These are phyloP conservation scores for Trametes villosa DNA, from an alignment of 768 basidiomycete species.

Conservation along the genomic window DNA sequence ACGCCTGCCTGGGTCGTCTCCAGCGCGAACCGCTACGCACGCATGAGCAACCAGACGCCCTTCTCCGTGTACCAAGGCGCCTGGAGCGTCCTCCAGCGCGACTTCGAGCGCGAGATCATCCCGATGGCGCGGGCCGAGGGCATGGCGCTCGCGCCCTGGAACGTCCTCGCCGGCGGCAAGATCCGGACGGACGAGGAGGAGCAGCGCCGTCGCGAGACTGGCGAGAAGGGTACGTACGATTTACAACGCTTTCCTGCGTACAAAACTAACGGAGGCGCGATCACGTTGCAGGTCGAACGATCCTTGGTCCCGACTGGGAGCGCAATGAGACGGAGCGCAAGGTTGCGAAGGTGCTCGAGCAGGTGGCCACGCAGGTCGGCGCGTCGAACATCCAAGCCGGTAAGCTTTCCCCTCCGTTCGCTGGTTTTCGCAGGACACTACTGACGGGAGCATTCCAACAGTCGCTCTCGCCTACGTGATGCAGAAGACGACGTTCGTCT, in stretches of 20 bases:
- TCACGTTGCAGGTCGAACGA: slow-evolving; percentile 38
- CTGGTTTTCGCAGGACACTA: background rate
- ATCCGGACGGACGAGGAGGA: slow-evolving; percentile 46
- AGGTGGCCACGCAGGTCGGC: slow-evolving; percentile 55
- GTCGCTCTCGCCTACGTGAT: slow-evolving; percentile 60
- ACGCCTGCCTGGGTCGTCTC: slow-evolving; percentile 44
- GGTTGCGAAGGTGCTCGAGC: slow-evolving; percentile 49
- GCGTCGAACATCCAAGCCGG: slow-evolving; percentile 51
- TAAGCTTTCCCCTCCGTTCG: slow-evolving; percentile 24
- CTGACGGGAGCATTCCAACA: slow-evolving; percentile 11
- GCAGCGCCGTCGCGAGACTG: slow-evolving; percentile 31
- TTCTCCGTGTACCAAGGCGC: slow-evolving; percentile 49
- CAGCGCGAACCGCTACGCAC: slow-evolving; percentile 46
- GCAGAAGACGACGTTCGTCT: slow-evolving; percentile 56
- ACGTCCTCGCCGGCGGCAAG: slow-evolving; percentile 44
- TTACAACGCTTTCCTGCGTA: no score
- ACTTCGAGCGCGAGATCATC: slow-evolving; percentile 50
- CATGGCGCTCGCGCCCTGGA: no score
- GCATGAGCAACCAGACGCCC: no score
- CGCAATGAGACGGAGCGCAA: slow-evolving; percentile 49
- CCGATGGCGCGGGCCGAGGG: slow-evolving; percentile 34
- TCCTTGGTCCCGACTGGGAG: slow-evolving; percentile 44
- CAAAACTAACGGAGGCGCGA: background rate
- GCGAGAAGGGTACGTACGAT: slow-evolving; percentile 36
- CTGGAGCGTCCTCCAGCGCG: slow-evolving; percentile 38